Base-by-base conservation (phyloP, 1,284 basidiomycete species). In the Sporisorium exsertum region DNA sequence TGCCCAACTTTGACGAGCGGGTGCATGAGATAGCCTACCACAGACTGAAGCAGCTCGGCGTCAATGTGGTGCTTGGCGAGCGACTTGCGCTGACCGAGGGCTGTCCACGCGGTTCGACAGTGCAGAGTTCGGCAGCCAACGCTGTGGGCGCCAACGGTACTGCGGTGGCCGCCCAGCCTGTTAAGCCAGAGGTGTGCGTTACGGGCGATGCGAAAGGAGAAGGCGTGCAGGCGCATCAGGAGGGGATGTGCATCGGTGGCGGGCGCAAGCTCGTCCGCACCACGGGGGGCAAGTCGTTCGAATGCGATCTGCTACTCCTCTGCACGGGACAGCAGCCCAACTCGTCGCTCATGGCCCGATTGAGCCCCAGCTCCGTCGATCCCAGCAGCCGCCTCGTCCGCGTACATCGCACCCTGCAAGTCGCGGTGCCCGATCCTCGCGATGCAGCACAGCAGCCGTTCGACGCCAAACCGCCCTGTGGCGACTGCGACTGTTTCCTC, bases 401-500 rank as follows among this genome's bases (percentile, higher is more conserved):
- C 26, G 84, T 85, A 0, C 60, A 76, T 47, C 77, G 72, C 6
- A 79, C 78, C 27, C 58, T 85, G 22, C 84, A 84, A 45, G 82
- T 85, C n/a, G 74, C 78, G 15, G 55, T 79, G 1, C 80, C 80
- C 9, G 69, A 78, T 29, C 78, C 79, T 22, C 50, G 72, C 22
- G 65, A 63, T 7, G 50, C 33, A 18, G 50, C 60, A 20, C 52
- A 69, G 15, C 76, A 69, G 29, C 47, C 72, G 20, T 35, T 83
- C 26, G 80, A 79, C 22, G 70, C 72, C 15, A 64, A 64, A 18
- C 75, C 80, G 5, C 81, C 83, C 3, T 85, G 84, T 55, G 81
- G 81, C 32, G 83, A 84, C 58, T 85, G 84, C 64, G 84, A 84
- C 61, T 85, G 84, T 49, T 84, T 84, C 67, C 66, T 83, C 22